Evolutionary conservation across 1,139 yeast species (phyloP), one percentile per base, ranked within the genome.

Genomic region (Maudiozyma humilis): DNA sequence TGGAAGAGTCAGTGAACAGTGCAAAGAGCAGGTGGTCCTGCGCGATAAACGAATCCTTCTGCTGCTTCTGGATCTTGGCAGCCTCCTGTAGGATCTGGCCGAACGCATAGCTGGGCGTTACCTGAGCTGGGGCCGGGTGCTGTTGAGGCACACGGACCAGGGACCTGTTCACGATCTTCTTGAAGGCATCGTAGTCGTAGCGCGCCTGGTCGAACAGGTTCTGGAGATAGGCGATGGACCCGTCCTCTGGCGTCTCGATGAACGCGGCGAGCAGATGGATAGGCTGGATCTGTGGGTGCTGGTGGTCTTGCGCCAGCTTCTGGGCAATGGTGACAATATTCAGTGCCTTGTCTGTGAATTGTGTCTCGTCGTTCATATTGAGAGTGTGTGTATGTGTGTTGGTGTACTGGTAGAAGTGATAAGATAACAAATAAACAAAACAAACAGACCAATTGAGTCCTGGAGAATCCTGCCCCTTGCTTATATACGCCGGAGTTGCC

Each of bases 1-100:
- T 73, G 2, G 84, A 70, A 3, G 76, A 64, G 55, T 89, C 96
- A 33, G 88, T 93, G 45, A 91, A 69, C 42, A 93, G 69, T 0
- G 97, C 96, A 50, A 87, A 71, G 43, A 93, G 69, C 15, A 91
- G 68, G 64, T 91, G 99, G 65, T 91, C 99, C 67, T 91, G 97
- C 1, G 96, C 98, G 47, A 91, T 76, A 60, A 77, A 91, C 32
- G 81, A 72, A 65, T 91, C 99, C 65, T 91, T 91, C 62, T 91
- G 99, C 56, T 83, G 85, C 43, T 79, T 72, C 65, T 84, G 83
- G 53, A 87, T 78, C 59, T 86, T 83, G 38, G 73, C 73, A 14
- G 95, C 89, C 38, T 75, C 75, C 50, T 76, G 73, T 44, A 87
- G 66, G 25, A 86, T 75, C 62, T 81, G 82, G 13, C 82, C 82